These are phyloP conservation scores for Verticillium nubilum DNA, from an alignment of 2,329 filamentous ascomycete species.

Conservation along the genomic window DNA sequence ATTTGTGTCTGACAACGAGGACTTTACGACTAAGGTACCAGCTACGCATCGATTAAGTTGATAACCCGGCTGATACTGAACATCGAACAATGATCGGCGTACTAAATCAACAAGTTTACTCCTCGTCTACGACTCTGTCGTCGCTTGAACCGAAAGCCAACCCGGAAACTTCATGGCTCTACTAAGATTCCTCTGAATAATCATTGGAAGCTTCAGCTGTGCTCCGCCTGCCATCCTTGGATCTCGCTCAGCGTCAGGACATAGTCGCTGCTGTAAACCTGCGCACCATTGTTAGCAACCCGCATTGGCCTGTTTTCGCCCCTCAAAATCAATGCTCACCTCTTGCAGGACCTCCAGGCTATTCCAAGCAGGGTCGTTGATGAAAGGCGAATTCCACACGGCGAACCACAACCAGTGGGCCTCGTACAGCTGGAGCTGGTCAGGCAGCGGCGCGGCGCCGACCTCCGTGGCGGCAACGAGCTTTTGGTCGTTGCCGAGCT, in stretches of 20 bases:
- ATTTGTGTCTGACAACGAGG: too few relatives aligned
- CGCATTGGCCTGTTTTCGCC: neutral
- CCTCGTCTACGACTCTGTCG: too few relatives aligned
- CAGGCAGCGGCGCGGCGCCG: slow-evolving; percentile 37
- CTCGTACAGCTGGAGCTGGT: slow-evolving; percentile 33
- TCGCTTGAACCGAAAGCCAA: too few relatives aligned
- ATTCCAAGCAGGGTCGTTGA: slow-evolving; percentile 35
- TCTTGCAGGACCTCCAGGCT: slow-evolving; percentile 29
- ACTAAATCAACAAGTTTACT: too few relatives aligned
- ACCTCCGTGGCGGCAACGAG: slow-evolving; percentile 41
- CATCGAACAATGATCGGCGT: too few relatives aligned
- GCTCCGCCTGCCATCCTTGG: slow-evolving; percentile 20
- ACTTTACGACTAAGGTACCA: too few relatives aligned
- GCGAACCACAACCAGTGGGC: slow-evolving; percentile 43
- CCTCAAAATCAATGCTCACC: slow-evolving; percentile 13
- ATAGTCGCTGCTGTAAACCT: slow-evolving; percentile 25
- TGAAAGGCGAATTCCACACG: slow-evolving; percentile 38
- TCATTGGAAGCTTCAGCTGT: neutral
- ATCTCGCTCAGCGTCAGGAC: slow-evolving; percentile 28
- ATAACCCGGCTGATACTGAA: too few relatives aligned
- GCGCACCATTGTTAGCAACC: neutral
- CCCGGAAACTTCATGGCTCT: too few relatives aligned
- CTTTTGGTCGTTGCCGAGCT: slow-evolving; percentile 37
- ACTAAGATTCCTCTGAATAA: too few relatives aligned
- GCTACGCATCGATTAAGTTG: too few relatives aligned